Evolutionary conservation across 306 rosid species (phyloP).

Genomic region (Vigna mungo): DNA sequence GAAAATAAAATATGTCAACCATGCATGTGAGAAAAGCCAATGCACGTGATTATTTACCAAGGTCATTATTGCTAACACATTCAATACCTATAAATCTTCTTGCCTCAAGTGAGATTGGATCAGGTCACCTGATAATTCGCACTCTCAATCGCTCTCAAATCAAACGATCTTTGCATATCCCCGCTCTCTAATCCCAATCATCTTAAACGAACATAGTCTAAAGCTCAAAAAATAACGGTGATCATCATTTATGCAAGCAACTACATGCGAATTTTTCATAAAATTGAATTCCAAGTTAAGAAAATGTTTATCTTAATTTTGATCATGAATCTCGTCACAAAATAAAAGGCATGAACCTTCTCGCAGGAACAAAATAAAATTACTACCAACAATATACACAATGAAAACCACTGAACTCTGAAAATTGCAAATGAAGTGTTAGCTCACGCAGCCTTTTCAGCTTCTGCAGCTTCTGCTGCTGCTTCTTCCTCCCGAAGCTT

Average conservation of each 20-base stretch:
- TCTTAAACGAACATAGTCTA: too few relatives aligned
- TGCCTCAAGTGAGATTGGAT: too few relatives aligned
- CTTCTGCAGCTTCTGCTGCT: constrained; percentile 62
- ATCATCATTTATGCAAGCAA: not conserved
- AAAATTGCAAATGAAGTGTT: constrained; percentile 14
- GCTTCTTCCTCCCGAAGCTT: constrained; percentile 84
- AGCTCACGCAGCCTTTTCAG: constrained; percentile 64
- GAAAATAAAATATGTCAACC: too few relatives aligned
- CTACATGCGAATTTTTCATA: not conserved
- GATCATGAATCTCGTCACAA: constrained; percentile 12
- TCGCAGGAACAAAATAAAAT: constrained; percentile 26
- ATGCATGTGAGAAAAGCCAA: too few relatives aligned
- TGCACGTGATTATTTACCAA: too few relatives aligned
- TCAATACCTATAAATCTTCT: too few relatives aligned
- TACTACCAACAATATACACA: constrained; percentile 34
- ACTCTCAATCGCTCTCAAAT: too few relatives aligned
- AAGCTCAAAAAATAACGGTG: not conserved
- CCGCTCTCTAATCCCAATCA: too few relatives aligned
- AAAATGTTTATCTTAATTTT: constrained; percentile 2
- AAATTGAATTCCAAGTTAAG: not conserved
- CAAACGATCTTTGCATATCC: too few relatives aligned
- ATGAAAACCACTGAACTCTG: constrained; percentile 28
- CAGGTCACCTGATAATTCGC: too few relatives aligned
- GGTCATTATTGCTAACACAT: too few relatives aligned
- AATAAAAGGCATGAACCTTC: constrained; percentile 23